These are phyloP conservation scores for Hypoxylon subgilvum DNA, from an alignment of 495 filamentous ascomycete species.

Conservation along the genomic window DNA sequence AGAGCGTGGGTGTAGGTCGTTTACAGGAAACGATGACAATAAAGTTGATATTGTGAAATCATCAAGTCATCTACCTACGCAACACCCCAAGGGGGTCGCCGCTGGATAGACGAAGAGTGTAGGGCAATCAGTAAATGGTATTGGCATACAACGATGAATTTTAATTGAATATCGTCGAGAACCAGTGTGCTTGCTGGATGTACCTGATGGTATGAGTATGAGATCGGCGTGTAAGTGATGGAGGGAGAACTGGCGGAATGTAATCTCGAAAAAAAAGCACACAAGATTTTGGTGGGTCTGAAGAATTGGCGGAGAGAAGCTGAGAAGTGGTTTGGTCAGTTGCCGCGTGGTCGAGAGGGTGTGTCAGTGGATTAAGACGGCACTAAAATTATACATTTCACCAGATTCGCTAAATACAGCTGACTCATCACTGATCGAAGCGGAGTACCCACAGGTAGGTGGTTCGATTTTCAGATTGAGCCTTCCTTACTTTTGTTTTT, in stretches of 20 bases:
- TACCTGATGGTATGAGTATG: not conserved
- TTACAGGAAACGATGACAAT: not conserved
- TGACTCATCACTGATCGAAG: slow-evolving; percentile 9
- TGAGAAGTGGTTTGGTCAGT: slow-evolving; percentile 1
- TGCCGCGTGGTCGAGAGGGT: slow-evolving; percentile 18
- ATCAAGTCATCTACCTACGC: slow-evolving; percentile 2
- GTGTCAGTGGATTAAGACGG: not conserved
- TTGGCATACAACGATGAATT: not conserved
- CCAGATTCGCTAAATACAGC: slow-evolving; percentile 10
- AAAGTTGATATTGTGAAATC: not conserved
- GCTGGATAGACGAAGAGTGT: not conserved
- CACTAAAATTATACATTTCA: slow-evolving; percentile 13
- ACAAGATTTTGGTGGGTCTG: slow-evolving; percentile 14
- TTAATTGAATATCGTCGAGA: not conserved
- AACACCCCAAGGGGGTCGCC: slow-evolving; percentile 19
- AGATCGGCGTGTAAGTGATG: slow-evolving; percentile 22
- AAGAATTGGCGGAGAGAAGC: not conserved
- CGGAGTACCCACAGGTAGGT: not conserved
- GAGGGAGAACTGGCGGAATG: slow-evolving; percentile 16
- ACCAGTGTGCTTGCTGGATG: slow-evolving; percentile 8
- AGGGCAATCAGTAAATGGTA: not conserved
- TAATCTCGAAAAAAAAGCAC: slow-evolving; percentile 26
- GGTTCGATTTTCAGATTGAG: slow-evolving; percentile 15
- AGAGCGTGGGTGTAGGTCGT: slow-evolving; percentile 9
- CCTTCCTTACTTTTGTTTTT: not conserved